phyloP scores from a whole-genome alignment of 2,329 filamentous ascomycete genomes.

The Fusarium redolens region DNA sequence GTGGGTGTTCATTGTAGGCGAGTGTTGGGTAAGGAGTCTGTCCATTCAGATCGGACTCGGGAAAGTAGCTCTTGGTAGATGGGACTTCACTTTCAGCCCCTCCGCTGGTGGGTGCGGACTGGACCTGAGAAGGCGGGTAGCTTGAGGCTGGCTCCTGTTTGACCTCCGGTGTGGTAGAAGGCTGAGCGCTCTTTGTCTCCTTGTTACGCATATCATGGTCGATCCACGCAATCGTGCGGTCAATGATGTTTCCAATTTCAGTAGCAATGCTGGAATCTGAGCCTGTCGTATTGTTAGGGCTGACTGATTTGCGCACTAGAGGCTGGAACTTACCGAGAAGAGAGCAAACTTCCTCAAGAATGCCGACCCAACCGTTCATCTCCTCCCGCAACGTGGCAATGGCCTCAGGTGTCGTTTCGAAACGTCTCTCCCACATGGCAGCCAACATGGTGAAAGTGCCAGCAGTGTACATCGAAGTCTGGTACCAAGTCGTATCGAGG shows the following conservation, averaged over 20 bases:
- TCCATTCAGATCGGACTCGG: constrained; percentile 40
- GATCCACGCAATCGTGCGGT: constrained; percentile 64
- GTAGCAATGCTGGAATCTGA: constrained; percentile 57
- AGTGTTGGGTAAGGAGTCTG: constrained; percentile 48
- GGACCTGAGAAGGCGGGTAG: constrained; percentile 29
- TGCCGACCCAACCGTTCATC: constrained; percentile 75
- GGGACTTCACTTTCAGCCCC: constrained; percentile 33
- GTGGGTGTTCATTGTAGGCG: constrained; percentile 46
- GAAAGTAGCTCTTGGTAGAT: constrained; percentile 47
- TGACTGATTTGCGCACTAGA: not conserved
- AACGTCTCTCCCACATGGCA: constrained; percentile 74
- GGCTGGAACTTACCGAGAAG: constrained; percentile 68
- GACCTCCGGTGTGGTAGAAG: constrained; percentile 43
- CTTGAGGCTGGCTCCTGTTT: constrained; percentile 53
- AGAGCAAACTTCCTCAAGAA: constrained; percentile 74
- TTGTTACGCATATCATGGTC: constrained; percentile 60
- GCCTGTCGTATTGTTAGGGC: constrained; percentile 49
- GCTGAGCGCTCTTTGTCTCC: constrained; percentile 32
- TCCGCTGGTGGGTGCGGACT: constrained; percentile 20
- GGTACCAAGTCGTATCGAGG: constrained; percentile 83
- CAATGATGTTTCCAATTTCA: constrained; percentile 61
- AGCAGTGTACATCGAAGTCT: constrained; percentile 76
- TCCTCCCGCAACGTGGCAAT: constrained; percentile 71
- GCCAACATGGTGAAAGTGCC: constrained; percentile 80
- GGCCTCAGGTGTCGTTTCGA: constrained; percentile 67